Percentiles rank a stretch among this genome's conserved stretches.
Conservation (phyloP, 257 asterid species). For the Nicotiana obtusifolia region DNA sequence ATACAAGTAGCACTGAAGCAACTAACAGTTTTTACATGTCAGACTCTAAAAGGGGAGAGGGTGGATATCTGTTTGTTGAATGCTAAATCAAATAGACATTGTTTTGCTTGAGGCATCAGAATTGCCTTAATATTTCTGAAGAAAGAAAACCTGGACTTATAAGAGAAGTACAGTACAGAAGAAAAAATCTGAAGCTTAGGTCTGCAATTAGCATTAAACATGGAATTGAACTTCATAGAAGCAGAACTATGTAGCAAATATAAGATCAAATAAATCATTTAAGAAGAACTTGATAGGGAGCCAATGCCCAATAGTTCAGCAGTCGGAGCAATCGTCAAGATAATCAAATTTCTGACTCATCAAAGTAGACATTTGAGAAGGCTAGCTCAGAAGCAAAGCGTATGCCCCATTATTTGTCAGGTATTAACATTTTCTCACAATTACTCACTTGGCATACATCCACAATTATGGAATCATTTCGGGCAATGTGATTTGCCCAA, state of each 20-base stretch:
- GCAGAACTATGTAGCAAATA: neutral
- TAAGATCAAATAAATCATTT: neutral
- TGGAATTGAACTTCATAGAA: neutral
- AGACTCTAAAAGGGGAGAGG: neutral
- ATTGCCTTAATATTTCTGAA: neutral
- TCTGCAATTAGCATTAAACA: neutral
- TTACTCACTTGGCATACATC: constrained; percentile 96
- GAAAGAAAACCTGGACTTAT: neutral
- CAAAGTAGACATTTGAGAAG: neutral
- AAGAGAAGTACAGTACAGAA: neutral
- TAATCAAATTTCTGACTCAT: neutral
- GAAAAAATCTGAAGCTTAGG: neutral
- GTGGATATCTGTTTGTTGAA: neutral
- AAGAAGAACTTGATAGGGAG: neutral
- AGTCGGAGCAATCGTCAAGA: neutral
- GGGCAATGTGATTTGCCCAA: constrained; percentile 99
- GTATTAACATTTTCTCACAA: constrained; percentile 1
- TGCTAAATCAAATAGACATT: neutral
- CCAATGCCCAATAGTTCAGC: neutral
- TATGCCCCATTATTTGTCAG: neutral
- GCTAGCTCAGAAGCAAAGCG: neutral
- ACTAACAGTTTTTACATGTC: neutral
- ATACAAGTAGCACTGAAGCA: neutral
- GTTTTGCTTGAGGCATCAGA: neutral
- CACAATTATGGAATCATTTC: constrained; percentile 96